Evolutionary conservation across 495 filamentous ascomycete species (phyloP).

Genomic region (Penicillium paxilli): DNA sequence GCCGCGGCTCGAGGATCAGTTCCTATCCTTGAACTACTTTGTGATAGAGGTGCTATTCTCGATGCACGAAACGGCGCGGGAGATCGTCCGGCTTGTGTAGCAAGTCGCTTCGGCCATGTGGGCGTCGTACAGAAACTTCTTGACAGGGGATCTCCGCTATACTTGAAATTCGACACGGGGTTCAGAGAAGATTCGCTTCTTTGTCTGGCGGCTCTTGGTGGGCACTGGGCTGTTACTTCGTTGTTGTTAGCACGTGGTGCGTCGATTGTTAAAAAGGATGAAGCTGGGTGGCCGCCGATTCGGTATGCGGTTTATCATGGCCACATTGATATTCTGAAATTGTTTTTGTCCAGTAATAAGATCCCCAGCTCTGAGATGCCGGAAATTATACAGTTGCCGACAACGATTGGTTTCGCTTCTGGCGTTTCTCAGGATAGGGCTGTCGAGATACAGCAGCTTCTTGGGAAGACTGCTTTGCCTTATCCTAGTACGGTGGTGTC

Average conservation of each 20-base stretch:
- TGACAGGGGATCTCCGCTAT: conserved; percentile 37
- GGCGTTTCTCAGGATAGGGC: conserved; percentile 24
- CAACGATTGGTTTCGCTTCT: conserved; percentile 26
- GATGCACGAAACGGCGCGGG: conserved; percentile 38
- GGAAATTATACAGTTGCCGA: conserved; percentile 16
- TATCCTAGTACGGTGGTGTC: not conserved
- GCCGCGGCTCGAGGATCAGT: conserved; percentile 33
- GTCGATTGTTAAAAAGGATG: conserved; percentile 39
- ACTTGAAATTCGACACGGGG: conserved; percentile 22
- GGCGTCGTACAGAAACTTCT: conserved; percentile 39
- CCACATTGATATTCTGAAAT: conserved; percentile 32
- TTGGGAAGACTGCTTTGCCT: conserved; percentile 9
- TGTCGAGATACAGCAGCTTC: conserved; percentile 17
- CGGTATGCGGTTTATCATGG: conserved; percentile 43
- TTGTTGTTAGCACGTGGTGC: conserved; percentile 38
- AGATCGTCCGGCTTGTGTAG: conserved; percentile 40
- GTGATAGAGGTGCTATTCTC: conserved; percentile 37
- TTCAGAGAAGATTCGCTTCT: conserved; percentile 42
- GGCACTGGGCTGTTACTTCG: conserved; percentile 37
- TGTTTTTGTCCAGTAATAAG: conserved; percentile 22
- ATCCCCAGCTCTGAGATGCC: conserved; percentile 8
- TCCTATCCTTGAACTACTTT: conserved; percentile 34
- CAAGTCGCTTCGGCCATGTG: conserved; percentile 35
- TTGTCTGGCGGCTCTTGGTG: conserved; percentile 42
- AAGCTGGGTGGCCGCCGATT: conserved; percentile 38